phyloP scores from a whole-genome alignment of 2,329 filamentous ascomycete genomes.

The Pseudocercospora pini-densiflorae region DNA sequence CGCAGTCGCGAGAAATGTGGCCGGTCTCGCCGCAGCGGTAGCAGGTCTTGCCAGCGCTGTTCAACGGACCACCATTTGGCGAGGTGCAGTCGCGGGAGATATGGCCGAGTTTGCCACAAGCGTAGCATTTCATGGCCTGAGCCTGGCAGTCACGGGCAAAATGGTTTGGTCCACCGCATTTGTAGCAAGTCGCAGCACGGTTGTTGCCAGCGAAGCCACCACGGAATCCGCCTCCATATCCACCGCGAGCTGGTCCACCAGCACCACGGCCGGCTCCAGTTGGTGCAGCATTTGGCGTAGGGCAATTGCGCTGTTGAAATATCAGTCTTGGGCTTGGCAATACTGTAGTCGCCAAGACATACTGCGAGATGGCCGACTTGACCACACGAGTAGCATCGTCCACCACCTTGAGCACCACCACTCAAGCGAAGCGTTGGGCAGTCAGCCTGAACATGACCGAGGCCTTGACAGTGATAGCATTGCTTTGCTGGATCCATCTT shows the following conservation, averaged over 20 bases:
- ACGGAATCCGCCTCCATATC: slow-evolving; percentile 66
- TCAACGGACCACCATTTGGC: slow-evolving; percentile 92
- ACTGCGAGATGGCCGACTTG: slow-evolving; percentile 90
- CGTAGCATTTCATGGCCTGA: slow-evolving; percentile 98
- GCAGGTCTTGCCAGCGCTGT: slow-evolving; percentile 92
- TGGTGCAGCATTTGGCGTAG: slow-evolving; percentile 71
- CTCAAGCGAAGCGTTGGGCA: slow-evolving; percentile 95
- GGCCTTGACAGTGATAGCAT: slow-evolving; percentile 99
- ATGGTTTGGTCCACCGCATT: slow-evolving; percentile 87
- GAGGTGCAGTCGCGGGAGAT: slow-evolving; percentile 95
- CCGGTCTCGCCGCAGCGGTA: slow-evolving; percentile 96
- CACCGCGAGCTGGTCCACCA: slow-evolving; percentile 69
- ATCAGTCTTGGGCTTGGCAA: slow-evolving; percentile 20
- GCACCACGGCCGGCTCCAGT: slow-evolving; percentile 56
- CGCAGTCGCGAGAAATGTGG: slow-evolving; percentile 95
- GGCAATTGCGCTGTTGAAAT: slow-evolving; percentile 72
- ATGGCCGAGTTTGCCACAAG: slow-evolving; percentile 92
- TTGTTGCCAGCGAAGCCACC: slow-evolving; percentile 75
- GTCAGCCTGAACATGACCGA: slow-evolving; percentile 98
- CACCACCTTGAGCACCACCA: slow-evolving; percentile 71
- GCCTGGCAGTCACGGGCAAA: slow-evolving; percentile 98
- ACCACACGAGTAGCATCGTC: slow-evolving; percentile 96
- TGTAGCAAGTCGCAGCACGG: slow-evolving; percentile 69
- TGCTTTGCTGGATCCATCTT: slow-evolving; percentile 73
- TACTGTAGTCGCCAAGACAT: slow-evolving; percentile 45